Evolutionary conservation across 768 basidiomycete genomes (phyloP).

Genomic region (Termitomyces sp.): DNA sequence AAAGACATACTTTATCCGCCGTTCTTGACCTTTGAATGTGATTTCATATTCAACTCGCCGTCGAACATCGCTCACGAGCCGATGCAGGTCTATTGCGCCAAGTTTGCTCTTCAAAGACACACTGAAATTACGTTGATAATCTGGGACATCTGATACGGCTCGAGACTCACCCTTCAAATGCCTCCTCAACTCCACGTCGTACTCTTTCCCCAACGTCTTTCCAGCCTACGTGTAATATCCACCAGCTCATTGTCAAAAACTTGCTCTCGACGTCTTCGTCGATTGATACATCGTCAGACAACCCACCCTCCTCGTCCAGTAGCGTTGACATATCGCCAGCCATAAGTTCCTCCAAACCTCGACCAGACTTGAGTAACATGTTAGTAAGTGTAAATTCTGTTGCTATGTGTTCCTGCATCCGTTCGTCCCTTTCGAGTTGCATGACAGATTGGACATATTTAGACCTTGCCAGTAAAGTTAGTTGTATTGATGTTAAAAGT

Average conservation of each 20-base stretch:
- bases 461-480: constrained; percentile 75
- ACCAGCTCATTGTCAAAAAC: constrained; percentile 88
- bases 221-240: constrained; percentile 91
- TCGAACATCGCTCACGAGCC: constrained; percentile 68
- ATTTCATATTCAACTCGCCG: constrained; percentile 69
- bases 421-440: constrained; percentile 55
- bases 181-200: constrained; percentile 68
- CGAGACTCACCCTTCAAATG: constrained; percentile 70
- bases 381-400: constrained; percentile 34
- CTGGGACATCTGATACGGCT: background rate
- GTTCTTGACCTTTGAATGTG: constrained; percentile 53
- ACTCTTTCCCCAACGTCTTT: constrained; percentile 75
- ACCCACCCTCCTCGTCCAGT: constrained; percentile 18
- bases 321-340: constrained; percentile 16
- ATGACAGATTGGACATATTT: constrained; percentile 73
- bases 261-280: constrained; percentile 68
- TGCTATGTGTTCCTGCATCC: constrained; percentile 36
- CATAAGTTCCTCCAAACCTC: constrained; percentile 19
- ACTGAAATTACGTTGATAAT: constrained; percentile 28
- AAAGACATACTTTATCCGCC: constrained; percentile 44
- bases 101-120: constrained; percentile 81
- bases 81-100: constrained; percentile 60
- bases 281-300: constrained; percentile 24
- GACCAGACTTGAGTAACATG: constrained; percentile 24
- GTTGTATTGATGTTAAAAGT: constrained; percentile 82